Conservation (phyloP, 345 rosid genomes). For the Chamaenerion angustifolium region DNA sequence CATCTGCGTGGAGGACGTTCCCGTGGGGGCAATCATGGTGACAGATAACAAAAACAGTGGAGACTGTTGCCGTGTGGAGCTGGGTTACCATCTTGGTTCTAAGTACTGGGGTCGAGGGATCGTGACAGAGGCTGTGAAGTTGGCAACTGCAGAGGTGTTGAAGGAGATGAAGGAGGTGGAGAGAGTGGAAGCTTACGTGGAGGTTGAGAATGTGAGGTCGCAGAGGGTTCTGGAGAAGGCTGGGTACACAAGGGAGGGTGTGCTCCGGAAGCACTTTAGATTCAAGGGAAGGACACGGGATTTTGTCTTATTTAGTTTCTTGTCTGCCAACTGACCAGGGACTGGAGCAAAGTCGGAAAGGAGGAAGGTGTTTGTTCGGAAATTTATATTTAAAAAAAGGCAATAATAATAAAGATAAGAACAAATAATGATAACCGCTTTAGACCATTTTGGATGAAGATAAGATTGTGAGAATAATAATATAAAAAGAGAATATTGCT, state of each 20-base stretch:
- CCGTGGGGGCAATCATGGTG: conserved; percentile 38
- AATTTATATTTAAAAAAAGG: too few relatives aligned
- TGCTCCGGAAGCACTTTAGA: conserved; percentile 28
- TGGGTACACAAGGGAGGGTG: conserved; percentile 54
- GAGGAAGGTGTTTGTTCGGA: too few relatives aligned
- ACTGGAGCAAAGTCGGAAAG: too few relatives aligned
- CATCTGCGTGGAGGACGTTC: conserved; percentile 35
- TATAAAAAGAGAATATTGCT: too few relatives aligned
- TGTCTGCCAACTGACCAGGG: conserved; percentile 39
- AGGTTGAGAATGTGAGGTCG: conserved; percentile 41
- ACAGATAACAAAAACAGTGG: conserved; percentile 15
- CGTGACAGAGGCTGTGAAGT: conserved; percentile 16
- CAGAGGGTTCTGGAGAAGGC: conserved; percentile 54
- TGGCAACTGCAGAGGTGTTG: conserved; percentile 28
- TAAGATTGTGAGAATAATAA: too few relatives aligned
- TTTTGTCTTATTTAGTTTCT: conserved; percentile 42
- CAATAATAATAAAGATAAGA: too few relatives aligned
- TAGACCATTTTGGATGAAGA: too few relatives aligned
- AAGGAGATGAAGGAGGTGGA: conserved; percentile 36
- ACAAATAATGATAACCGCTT: too few relatives aligned
- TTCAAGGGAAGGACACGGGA: conserved; percentile 43
- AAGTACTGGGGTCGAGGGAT: conserved; percentile 23
- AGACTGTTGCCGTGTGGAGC: conserved; percentile 15
- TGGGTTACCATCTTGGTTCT: conserved; percentile 13
- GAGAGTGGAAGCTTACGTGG: conserved; percentile 55